Evolutionary conservation across 306 rosid species (phyloP), one percentile per base, ranked within the genome.

Genomic region (Vigna trinervia): DNA sequence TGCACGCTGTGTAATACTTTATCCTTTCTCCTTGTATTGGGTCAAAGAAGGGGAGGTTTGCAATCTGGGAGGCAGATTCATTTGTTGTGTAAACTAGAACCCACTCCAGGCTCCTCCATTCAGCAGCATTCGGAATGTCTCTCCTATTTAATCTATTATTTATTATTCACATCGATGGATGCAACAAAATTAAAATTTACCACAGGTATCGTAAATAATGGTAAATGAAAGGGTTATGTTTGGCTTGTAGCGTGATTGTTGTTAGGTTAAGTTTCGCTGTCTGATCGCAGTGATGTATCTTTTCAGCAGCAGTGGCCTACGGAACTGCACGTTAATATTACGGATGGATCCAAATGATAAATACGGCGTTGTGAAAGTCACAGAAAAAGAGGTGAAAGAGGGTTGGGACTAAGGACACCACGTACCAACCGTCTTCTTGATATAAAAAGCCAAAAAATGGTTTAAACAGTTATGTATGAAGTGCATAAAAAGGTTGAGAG

Each of bases 231-330:
- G 20, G 51, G 58, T 50, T 38, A 36, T 60, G 61, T 43, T 54
- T 62, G 62, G 36, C 81, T 15, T 22, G 46, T 54, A 64, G 46
- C 59, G 53, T 82, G 79, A 17, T 6, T 51, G 41, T 64, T 81
- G 87, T 83, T 87, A 81, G 91, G 88, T 87, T 75, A 74, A 52
- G 71, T 77, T 80, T 89, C 87, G 70, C 81, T 87, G 61, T 89
- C 91, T 38, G 30, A 79, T 71, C 65, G 41, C 23, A 51, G 43
- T 69, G 46, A 66, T 71, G 58, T 28, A 69, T 66, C 81, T n/a
- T 56, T 54, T 57, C 52, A 67, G 60, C 28, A 58, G 63, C 58
- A 73, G 82, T 71, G 83, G 91, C 60, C 58, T 34, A 82, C 34
- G 71, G 59, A 41, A 80, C 39, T 36, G 87, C 84, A 85, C 87